Evolutionary conservation across 345 rosid species (phyloP), one percentile per base, ranked within the genome.

Genomic region (Hypericum perforatum): DNA sequence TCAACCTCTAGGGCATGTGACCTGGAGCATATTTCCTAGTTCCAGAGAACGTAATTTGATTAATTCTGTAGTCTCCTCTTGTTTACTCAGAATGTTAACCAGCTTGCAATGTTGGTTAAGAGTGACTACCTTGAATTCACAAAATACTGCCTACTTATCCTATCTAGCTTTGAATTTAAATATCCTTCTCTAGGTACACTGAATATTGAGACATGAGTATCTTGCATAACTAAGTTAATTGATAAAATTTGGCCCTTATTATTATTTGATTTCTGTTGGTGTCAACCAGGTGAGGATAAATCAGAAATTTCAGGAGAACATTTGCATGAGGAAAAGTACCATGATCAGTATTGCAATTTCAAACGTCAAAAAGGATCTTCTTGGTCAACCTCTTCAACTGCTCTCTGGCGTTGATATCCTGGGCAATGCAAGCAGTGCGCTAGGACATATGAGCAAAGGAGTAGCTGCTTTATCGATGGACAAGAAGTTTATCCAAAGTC

Each of bases 371-470:
- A 92, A 85, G 75, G 99, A 86, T 74, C 82, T 92, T 59, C 86
- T 94, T 52, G 89, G 97, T 58, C 97, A 86, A 74, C 99, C 99
- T 48, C 87, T 82, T 71, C 99, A 86, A 68, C 69, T 94, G 66
- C 97, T 94, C 12, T 89, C 89, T 39, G 94, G 99, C 64, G 82
- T 94, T 66, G 99, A 94, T 69, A 86, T 86, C 76, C 73, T 94
- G 78, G 95, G 99, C 52, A 94, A 89, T 59, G 97, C 99, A 56
- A 94, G 99, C 74, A 94, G 97, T 59, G 99, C 99, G 1, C 97
- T 85, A 65, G 99, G 97, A 42, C 92, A 86, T 75, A 89, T 89
- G 99, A 89, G 99, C 78, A 88, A 89, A 82, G 95, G 99, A 48
- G 85, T 84, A 40, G 99, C 99, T 77, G 95, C 95, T 64, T 69